These are phyloP conservation scores for Thelephora aurantiotincta DNA, from an alignment of 768 basidiomycete species.

Conservation along the genomic window DNA sequence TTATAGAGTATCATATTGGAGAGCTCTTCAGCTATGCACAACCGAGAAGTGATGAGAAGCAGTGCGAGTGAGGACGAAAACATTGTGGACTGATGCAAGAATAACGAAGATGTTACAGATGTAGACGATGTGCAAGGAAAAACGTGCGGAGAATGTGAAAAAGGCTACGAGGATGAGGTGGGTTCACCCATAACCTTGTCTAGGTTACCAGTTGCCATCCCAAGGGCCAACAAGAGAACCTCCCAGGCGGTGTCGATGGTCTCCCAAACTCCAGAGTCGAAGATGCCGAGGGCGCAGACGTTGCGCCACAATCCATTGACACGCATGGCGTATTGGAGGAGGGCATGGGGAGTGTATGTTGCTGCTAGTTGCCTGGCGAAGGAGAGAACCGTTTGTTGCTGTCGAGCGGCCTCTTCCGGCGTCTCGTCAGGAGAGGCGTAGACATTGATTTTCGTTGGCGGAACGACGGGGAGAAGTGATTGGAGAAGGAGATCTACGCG, in stretches of 20 bases:
- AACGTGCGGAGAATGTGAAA: too few species aligned
- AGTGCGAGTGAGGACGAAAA: too few species aligned
- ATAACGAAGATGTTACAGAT: too few species aligned
- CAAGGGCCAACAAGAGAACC: slow-evolving; percentile 43
- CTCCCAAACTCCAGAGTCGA: slow-evolving; percentile 52
- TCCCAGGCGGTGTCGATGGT: slow-evolving; percentile 57
- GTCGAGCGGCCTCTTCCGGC: slow-evolving; percentile 3
- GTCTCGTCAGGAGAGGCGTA: background rate
- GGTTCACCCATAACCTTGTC: background rate
- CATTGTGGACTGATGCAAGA: too few species aligned
- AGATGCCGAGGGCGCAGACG: slow-evolving; percentile 52
- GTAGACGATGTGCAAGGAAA: too few species aligned
- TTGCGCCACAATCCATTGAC: slow-evolving; percentile 66
- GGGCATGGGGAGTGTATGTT: slow-evolving; percentile 21
- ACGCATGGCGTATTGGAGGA: slow-evolving; percentile 31
- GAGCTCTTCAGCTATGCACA: too few species aligned
- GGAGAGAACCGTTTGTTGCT: background rate
- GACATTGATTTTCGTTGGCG: slow-evolving; percentile 10
- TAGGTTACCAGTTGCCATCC: background rate
- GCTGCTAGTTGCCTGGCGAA: slow-evolving; percentile 10
- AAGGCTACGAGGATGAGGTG: background rate
- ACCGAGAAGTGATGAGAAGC: too few species aligned
- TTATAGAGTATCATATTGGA: too few species aligned
- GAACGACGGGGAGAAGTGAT: slow-evolving; percentile 44
- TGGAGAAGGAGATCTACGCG: slow-evolving; percentile 42